Evolutionary conservation across 192 early-diverging fungal species (phyloP), one percentile per base, ranked within the genome.

Genomic region (Kickxella alabastrina): DNA sequence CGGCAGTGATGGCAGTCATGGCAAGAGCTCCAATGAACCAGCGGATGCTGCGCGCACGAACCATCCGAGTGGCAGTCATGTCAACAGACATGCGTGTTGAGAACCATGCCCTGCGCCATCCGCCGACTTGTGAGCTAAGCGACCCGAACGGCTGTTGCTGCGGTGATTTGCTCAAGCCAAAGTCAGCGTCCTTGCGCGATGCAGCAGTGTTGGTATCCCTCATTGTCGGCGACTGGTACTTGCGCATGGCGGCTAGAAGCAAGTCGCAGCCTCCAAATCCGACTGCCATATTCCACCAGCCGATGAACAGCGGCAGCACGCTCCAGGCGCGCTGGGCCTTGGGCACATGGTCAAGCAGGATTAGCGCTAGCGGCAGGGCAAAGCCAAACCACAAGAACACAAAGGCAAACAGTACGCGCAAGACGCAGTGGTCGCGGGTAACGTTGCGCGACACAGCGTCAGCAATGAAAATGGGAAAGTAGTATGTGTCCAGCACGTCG

Each of bases 271-370:
- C 73, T 43, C 73, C 66, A 69, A 76, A 76, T 0, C 73, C 73
- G 0, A 69, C 66, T 2, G 66, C 61, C 57, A 76, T 68, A 39
- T 76, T 76, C 65, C 66, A 76, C 73, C 73, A 76, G 21, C 73
- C 73, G 8, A 69, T 19, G 39, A 76, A 41, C 50, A 52, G 57
- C 25, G 73, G 73, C 29, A 76, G 6, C 0, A 76, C 23, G 28
- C 57, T 39, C 73, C 73, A 76, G 9, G 52, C 53, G 6, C 73
- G 52, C 21, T 54, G 32, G 0, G 65, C 65, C 43, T 62, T 68
- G 4, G 72, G 72, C 12, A 51, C 29, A 26, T 68, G 53, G 31
- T 76, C 59, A 15, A 76, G 46, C 27, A 76, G 36, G 27, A 76
- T 69, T 1, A 76, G 50, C 9, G 66, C 65, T 23, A 76, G 52